phyloP scores from a whole-genome alignment of 2,329 filamentous ascomycete genomes.

The Fusarium fujikuroi region DNA sequence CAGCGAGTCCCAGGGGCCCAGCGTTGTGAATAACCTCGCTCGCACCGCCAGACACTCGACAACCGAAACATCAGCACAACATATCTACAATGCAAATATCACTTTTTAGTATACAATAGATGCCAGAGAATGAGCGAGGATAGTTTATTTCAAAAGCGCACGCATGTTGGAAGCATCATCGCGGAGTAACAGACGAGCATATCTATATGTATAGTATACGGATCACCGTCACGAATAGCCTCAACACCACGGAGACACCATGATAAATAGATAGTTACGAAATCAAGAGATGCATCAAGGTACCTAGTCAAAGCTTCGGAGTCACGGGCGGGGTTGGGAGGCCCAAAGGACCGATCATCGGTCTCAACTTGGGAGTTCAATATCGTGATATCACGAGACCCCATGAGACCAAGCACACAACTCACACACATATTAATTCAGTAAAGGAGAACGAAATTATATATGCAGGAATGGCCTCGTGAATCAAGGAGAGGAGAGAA shows the following conservation, averaged over 20 bases:
- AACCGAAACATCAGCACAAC: background rate
- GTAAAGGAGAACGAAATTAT: background rate
- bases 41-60: background rate
- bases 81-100: rapidly evolving
- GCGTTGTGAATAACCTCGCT: conserved; percentile 20
- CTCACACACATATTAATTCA: conserved; percentile 23
- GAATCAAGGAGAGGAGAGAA: background rate
- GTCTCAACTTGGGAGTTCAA: background rate
- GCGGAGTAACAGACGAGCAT: background rate
- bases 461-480: background rate
- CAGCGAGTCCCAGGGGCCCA: conserved; percentile 5
- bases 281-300: rapidly evolving
- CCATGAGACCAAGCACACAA: background rate
- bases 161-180: background rate
- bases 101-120: rapidly evolving
- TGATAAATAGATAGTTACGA: background rate
- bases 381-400: background rate
- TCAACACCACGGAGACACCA: conserved; percentile 19
- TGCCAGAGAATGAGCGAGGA: rapidly evolving
- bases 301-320: background rate
- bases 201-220: background rate
- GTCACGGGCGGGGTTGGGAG: background rate
- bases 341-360: conserved; percentile 4
- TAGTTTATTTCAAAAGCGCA: background rate
- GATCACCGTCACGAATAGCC: background rate